Evolutionary conservation across 208 protist species (phyloP).

Genomic region (Porcisia deanei): DNA sequence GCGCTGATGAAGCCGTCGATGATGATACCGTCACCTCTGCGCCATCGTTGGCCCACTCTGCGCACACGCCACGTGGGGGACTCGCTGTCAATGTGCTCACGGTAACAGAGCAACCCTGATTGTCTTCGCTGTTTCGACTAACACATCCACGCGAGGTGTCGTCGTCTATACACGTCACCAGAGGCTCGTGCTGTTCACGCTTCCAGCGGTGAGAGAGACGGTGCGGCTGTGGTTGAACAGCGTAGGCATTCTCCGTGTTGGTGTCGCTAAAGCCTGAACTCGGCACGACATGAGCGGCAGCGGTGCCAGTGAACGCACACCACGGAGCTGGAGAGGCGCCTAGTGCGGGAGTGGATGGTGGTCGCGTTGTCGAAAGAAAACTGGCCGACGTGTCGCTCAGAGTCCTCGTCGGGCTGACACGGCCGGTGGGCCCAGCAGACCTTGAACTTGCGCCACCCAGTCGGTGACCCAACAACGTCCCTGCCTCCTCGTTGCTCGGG

Average conservation of each 20-base stretch:
- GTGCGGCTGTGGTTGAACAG: not conserved
- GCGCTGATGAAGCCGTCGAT: not conserved
- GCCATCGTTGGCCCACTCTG: slow-evolving; percentile 4
- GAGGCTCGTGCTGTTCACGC: not conserved
- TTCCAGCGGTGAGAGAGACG: too few relatives aligned
- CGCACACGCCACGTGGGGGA: not conserved
- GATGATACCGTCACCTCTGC: slow-evolving; percentile 15
- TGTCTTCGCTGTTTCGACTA: not conserved
- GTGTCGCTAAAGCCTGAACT: not conserved
- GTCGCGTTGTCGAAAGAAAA: slow-evolving; percentile 28
- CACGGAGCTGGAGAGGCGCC: not conserved
- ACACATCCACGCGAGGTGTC: not conserved
- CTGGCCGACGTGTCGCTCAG: slow-evolving; percentile 38
- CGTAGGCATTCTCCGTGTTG: not conserved
- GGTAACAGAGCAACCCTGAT: slow-evolving; percentile 15
- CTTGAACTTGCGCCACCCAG: slow-evolving; percentile 18
- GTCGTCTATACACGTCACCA: not conserved
- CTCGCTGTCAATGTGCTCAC: slow-evolving; percentile 32
- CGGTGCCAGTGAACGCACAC: not conserved
- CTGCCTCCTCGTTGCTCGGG: slow-evolving; percentile 6
- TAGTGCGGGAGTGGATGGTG: slow-evolving; percentile 3
- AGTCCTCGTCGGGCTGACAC: slow-evolving; percentile 15
- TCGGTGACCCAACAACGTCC: slow-evolving; percentile 6
- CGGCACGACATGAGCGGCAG: not conserved
- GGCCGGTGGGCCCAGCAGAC: slow-evolving; percentile 11